These are phyloP conservation scores for Saccharomycopsis lassenensis DNA, from an alignment of 805 yeast genomes.

Conservation along the genomic window DNA sequence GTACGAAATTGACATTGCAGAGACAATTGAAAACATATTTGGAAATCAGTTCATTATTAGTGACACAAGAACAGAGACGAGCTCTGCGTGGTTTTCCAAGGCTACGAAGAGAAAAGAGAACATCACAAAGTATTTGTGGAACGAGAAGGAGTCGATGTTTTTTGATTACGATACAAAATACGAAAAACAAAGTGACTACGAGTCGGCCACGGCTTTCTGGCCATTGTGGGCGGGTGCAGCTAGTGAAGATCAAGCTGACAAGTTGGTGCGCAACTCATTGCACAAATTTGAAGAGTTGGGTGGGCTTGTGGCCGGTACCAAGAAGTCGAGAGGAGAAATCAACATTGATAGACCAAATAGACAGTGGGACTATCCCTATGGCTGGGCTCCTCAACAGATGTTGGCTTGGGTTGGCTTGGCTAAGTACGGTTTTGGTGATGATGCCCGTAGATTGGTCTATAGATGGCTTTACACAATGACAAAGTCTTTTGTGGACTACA, in stretches of 20 bases:
- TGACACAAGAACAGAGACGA: conserved; percentile 32
- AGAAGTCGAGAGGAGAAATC: conserved; percentile 59
- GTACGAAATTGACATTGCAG: conserved; percentile 79
- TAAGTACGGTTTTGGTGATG: conserved; percentile 56
- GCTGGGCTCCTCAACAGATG: conserved; percentile 99
- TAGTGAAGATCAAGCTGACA: conserved; percentile 54
- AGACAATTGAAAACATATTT: conserved; percentile 45
- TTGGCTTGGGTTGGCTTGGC: conserved; percentile 82
- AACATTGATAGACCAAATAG: conserved; percentile 68
- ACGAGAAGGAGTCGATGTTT: conserved; percentile 63
- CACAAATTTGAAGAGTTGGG: conserved; percentile 74
- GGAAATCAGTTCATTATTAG: conserved; percentile 33
- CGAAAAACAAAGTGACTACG: conserved; percentile 49
- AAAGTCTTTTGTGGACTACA: conserved; percentile 79
- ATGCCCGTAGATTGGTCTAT: conserved; percentile 62
- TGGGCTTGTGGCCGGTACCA: conserved; percentile 80
- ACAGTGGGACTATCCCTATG: conserved; percentile 97
- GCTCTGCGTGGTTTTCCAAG: conserved; percentile 49
- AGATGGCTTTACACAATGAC: conserved; percentile 91
- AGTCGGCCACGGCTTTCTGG: conserved; percentile 87
- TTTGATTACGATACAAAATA: conserved; percentile 71
- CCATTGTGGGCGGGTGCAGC: conserved; percentile 80
- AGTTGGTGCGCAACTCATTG: conserved; percentile 45
- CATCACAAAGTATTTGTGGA: conserved; percentile 73
- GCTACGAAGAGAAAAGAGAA: conserved; percentile 43